Evolutionary conservation across 176 grass and related monocot species (phyloP), one percentile per base, ranked within the genome.

Genomic region (Triticum turgidum): DNA sequence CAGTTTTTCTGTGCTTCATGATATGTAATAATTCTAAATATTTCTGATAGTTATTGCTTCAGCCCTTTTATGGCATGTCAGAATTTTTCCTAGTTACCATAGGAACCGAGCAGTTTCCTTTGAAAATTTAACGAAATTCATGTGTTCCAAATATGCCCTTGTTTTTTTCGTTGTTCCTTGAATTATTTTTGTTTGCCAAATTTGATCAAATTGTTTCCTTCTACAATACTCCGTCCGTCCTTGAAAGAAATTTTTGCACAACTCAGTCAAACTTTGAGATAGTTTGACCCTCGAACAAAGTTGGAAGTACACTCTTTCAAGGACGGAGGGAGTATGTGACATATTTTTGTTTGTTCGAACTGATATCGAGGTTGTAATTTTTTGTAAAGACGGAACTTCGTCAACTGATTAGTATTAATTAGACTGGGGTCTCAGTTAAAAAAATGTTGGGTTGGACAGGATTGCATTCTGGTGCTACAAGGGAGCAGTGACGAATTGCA

Each of bases 121-220:
- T 11, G 38, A 38, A 73, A 73, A 24, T 73, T 11, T 11, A 25
- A 45, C 22, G n/a, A 73, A 44, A 22, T 71, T 39, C 69, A 41
- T 72, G 69, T 72, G n/a, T 45, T 73, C 11, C 39, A 73, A 70
- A 44, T 25, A 39, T 73, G n/a, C 70, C 39, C 37, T 62, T 85
- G 13, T 56, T 79, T 1, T 72, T 42, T 72, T 0, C 47, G 2
- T 86, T 38, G 9, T 71, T 52, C 37, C 18, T 77, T 77, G n/a
- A 68, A 80, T 25, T 65, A 51, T 2, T 76, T 72, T 13, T 5
- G 3, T 18, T 79, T 20, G 15, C 14, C 3, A 38, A 78, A 39
- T 58, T 41, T 63, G 18, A 14, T 13, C 54, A 73, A 45, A 81
- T 8, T 80, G 20, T 86, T 65, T 51, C 41, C 9, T 37, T 83